phyloP scores from a whole-genome alignment of 257 asterid genomes.

The Echites panduratus region DNA sequence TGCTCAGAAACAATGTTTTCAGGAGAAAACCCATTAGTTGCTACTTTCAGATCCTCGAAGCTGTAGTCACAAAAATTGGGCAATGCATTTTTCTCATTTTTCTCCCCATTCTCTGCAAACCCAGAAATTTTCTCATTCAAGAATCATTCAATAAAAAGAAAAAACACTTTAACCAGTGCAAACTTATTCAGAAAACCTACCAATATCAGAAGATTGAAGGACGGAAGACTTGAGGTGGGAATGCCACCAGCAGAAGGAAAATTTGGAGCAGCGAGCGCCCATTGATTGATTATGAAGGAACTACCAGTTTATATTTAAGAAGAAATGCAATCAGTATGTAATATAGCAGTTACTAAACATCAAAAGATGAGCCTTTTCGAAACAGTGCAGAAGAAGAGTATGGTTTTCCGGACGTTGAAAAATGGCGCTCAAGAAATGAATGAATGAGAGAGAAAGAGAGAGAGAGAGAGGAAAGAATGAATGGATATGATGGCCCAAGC shows the following conservation, averaged over 20 bases:
- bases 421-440: constrained; percentile 5
- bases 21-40: constrained; percentile 36
- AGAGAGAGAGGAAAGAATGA: neutral
- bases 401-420: neutral
- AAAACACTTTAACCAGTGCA: neutral
- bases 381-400: constrained; percentile 2
- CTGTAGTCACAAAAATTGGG: constrained; percentile 34
- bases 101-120: constrained; percentile 34
- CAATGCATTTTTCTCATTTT: constrained; percentile 30
- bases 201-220: constrained; percentile 33
- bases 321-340: constrained; percentile 7
- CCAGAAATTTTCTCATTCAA: constrained; percentile 1
- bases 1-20: constrained; percentile 49
- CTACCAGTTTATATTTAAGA: neutral
- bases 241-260: constrained; percentile 47
- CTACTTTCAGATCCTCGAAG: constrained; percentile 32
- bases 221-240: constrained; percentile 38
- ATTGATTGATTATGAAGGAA: constrained; percentile 15
- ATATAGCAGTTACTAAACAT: neutral
- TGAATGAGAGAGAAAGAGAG: neutral
- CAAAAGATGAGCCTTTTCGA: constrained; percentile 2
- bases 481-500: constrained; percentile 5
- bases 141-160: neutral
- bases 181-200: constrained; percentile 11
- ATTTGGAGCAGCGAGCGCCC: constrained; percentile 50